A percentile compares a stretch with the other conserved stretches of the same genome.
These are phyloP conservation scores for Candida palmyrensis DNA, from an alignment of 805 yeast genomes.

Conservation along the genomic window DNA sequence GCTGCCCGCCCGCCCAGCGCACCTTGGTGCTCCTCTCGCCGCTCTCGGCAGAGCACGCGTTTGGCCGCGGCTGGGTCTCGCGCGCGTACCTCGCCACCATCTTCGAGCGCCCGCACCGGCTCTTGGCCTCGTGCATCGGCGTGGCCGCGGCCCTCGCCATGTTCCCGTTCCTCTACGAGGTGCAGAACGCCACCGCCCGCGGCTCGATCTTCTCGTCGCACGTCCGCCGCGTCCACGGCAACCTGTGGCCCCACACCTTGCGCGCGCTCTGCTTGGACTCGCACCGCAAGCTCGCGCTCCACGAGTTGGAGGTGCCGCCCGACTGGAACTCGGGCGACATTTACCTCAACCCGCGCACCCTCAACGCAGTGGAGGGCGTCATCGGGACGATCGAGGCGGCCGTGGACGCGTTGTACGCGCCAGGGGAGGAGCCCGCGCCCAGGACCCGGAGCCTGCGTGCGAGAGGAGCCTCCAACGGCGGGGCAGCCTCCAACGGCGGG, in stretches of 20 bases:
- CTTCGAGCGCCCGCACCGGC: constrained; percentile 79
- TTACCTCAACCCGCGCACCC: constrained; percentile 60
- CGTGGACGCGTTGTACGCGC: constrained; percentile 41
- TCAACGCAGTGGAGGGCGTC: constrained; percentile 71
- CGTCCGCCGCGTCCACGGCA: constrained; percentile 67
- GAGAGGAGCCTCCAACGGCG: not conserved
- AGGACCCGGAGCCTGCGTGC: too few species aligned
- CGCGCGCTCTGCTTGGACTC: constrained; percentile 55
- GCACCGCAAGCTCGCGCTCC: constrained; percentile 45
- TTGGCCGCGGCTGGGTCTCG: constrained; percentile 73
- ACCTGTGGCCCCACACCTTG: constrained; percentile 62
- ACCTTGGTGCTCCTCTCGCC: constrained; percentile 66
- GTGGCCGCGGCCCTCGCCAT: constrained; percentile 68
- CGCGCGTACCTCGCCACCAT: constrained; percentile 61
- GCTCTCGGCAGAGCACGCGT: constrained; percentile 62
- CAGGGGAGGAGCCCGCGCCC: not conserved
- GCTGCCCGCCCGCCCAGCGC: constrained; percentile 36
- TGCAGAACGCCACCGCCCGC: constrained; percentile 42
- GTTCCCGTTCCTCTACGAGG: constrained; percentile 54
- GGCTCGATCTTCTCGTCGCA: constrained; percentile 52
- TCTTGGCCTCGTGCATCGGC: constrained; percentile 74
- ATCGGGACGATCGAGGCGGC: constrained; percentile 73
- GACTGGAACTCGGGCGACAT: constrained; percentile 84
- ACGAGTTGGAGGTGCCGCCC: constrained; percentile 69
- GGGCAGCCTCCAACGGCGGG: not conserved